A percentile compares a stretch with the other conserved stretches of the same genome.
These are phyloP conservation scores for Verticillium alfalfae DNA, from an alignment of 2,329 filamentous ascomycete genomes.

Conservation along the genomic window DNA sequence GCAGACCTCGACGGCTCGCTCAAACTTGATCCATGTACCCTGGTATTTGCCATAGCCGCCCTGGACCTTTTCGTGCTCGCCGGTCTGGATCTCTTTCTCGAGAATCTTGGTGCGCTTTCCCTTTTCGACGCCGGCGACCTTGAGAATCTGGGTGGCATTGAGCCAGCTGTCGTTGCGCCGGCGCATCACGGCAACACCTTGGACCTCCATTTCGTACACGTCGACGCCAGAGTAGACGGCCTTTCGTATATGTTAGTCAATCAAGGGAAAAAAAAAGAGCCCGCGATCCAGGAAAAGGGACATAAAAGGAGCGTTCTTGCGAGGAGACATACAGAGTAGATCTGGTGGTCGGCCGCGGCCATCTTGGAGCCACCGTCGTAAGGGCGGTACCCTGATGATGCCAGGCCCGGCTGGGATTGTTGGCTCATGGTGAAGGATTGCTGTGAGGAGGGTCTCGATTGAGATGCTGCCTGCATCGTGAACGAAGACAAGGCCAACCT, in stretches of 20 bases:
- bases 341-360: slow-evolving; percentile 37
- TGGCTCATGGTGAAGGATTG: slow-evolving; percentile 54
- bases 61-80: slow-evolving; percentile 97
- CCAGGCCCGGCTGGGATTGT: slow-evolving; percentile 37
- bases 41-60: slow-evolving; percentile 99
- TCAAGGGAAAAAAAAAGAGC: background rate
- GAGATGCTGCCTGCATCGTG: background rate
- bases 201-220: slow-evolving; percentile 98
- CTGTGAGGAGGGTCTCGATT: slow-evolving; percentile 43
- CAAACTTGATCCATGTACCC: slow-evolving; percentile 96
- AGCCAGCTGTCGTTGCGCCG: slow-evolving; percentile 92
- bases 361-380: slow-evolving; percentile 29
- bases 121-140: slow-evolving; percentile 95
- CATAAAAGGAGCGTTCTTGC: background rate
- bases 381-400: slow-evolving; percentile 28
- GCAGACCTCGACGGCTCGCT: slow-evolving; percentile 87
- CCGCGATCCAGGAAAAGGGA: background rate
- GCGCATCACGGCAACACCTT: slow-evolving; percentile 90
- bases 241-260: slow-evolving; percentile 33
- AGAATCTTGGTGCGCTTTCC: slow-evolving; percentile 96
- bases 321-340: slow-evolving; percentile 51
- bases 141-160: slow-evolving; percentile 97
- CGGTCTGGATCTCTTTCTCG: slow-evolving; percentile 94
- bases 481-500: background rate
- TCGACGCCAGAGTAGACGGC: slow-evolving; percentile 93